Conservation (phyloP, 306 rosid species). For the Glycyrrhiza uralensis region DNA sequence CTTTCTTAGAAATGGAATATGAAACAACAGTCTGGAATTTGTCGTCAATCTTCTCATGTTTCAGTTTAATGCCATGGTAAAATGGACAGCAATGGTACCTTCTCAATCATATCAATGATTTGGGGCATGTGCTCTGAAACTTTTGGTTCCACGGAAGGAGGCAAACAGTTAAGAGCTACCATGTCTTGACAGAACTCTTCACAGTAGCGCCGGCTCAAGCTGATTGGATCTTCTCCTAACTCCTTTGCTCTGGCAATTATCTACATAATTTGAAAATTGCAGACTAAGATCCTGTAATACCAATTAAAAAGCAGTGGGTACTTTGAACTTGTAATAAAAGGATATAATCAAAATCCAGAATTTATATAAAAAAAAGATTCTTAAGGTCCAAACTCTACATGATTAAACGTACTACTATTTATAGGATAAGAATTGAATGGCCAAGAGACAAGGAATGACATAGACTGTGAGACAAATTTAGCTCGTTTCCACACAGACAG, state of each 20-base stretch:
- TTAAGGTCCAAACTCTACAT: slow-evolving; percentile 2
- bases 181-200: slow-evolving; percentile 81
- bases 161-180: slow-evolving; percentile 67
- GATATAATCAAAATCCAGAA: slow-evolving; percentile 6
- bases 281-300: slow-evolving; percentile 94
- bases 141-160: slow-evolving; percentile 86
- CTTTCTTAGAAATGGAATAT: slow-evolving; percentile 8
- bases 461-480: not conserved
- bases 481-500: not conserved
- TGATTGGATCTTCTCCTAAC: slow-evolving; percentile 83
- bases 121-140: slow-evolving; percentile 93
- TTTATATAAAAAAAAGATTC: not conserved
- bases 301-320: slow-evolving; percentile 65
- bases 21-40: slow-evolving; percentile 5
- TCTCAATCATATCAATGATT: slow-evolving; percentile 78
- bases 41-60: not conserved
- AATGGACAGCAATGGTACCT: slow-evolving; percentile 45
- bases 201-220: slow-evolving; percentile 73
- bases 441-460: not conserved
- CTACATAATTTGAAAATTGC: slow-evolving; percentile 94
- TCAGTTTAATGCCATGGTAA: not conserved
- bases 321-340: slow-evolving; percentile 28
- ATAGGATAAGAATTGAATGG: not conserved
- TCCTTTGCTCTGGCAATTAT: slow-evolving; percentile 87
- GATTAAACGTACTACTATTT: not conserved